Evolutionary conservation across 2,329 filamentous ascomycete species (phyloP).

Genomic region (Colletotrichum incanum): DNA sequence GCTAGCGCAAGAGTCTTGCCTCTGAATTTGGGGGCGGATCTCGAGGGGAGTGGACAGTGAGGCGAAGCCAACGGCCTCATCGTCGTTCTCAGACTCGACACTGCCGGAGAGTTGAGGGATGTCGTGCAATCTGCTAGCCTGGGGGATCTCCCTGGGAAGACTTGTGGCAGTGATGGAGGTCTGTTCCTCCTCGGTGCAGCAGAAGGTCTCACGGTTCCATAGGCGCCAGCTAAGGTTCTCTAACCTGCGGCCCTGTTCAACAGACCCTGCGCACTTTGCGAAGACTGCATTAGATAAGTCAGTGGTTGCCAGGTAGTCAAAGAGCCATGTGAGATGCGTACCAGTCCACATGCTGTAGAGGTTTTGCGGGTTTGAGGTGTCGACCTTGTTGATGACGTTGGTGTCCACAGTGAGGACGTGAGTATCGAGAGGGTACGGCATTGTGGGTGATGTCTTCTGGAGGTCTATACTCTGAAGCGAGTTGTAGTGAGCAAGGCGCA

Average conservation of each 20-base stretch:
- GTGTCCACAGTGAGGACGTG: conserved; percentile 89
- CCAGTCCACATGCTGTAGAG: conserved; percentile 98
- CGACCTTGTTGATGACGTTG: too few relatives aligned
- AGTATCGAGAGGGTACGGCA: conserved; percentile 70
- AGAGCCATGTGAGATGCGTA: too few relatives aligned
- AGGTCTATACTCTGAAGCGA: neutral
- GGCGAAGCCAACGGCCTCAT: conserved; percentile 74
- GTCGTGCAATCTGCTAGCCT: conserved; percentile 52
- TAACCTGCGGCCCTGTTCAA: conserved; percentile 91
- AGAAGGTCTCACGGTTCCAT: conserved; percentile 96
- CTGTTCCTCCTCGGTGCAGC: conserved; percentile 78
- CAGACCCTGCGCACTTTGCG: conserved; percentile 92
- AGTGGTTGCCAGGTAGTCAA: too few relatives aligned
- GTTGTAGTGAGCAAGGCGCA: neutral
- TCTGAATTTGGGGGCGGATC: conserved; percentile 76
- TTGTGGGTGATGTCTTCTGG: neutral
- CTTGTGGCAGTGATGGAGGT: conserved; percentile 59
- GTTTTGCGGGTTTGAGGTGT: conserved; percentile 91
- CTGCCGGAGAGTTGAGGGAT: too few relatives aligned
- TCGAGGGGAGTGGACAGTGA: conserved; percentile 70
- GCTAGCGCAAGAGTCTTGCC: conserved; percentile 79
- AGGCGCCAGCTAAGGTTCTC: conserved; percentile 97
- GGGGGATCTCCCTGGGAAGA: conserved; percentile 66
- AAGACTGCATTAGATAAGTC: conserved; percentile 76
- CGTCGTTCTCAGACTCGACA: conserved; percentile 80